These are phyloP conservation scores for Podospora australis DNA, from an alignment of 495 filamentous ascomycete genomes.

Conservation along the genomic window DNA sequence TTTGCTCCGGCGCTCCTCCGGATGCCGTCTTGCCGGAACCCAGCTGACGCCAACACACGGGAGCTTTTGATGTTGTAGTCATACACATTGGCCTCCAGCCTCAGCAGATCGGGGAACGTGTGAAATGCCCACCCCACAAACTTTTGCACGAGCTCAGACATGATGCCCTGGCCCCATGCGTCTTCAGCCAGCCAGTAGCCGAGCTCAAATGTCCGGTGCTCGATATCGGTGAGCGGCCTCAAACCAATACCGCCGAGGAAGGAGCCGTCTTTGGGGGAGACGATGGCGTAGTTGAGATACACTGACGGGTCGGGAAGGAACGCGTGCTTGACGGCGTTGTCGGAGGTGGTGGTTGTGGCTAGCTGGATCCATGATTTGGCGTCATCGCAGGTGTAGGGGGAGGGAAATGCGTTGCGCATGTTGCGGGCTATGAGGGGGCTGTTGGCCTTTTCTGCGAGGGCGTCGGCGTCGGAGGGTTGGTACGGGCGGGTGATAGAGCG, in stretches of 20 bases:
- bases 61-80: constrained; percentile 27
- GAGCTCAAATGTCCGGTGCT: constrained; percentile 29
- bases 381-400: constrained; percentile 31
- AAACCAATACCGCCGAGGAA: constrained; percentile 30
- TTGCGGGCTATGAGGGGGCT: constrained; percentile 24
- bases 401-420: constrained; percentile 32
- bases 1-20: constrained; percentile 31
- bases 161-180: constrained; percentile 35
- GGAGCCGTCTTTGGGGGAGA: constrained; percentile 17
- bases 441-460: constrained; percentile 21
- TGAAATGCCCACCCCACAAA: constrained; percentile 32
- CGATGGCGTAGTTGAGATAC: constrained; percentile 27
- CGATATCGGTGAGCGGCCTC: constrained; percentile 18
- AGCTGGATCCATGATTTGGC: constrained; percentile 22
- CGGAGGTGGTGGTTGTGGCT: neutral
- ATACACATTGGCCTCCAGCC: constrained; percentile 31
- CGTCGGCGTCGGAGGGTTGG: constrained; percentile 21
- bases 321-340: neutral
- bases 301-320: neutral
- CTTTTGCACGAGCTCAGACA: constrained; percentile 19
- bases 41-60: constrained; percentile 29
- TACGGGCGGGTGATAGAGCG: constrained; percentile 25
- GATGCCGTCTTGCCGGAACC: constrained; percentile 33
- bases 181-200: constrained; percentile 35
- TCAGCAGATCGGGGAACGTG: constrained; percentile 19